phyloP scores from a whole-genome alignment of 1,284 basidiomycete species.

The Kalmanozyma brasiliensis region DNA sequence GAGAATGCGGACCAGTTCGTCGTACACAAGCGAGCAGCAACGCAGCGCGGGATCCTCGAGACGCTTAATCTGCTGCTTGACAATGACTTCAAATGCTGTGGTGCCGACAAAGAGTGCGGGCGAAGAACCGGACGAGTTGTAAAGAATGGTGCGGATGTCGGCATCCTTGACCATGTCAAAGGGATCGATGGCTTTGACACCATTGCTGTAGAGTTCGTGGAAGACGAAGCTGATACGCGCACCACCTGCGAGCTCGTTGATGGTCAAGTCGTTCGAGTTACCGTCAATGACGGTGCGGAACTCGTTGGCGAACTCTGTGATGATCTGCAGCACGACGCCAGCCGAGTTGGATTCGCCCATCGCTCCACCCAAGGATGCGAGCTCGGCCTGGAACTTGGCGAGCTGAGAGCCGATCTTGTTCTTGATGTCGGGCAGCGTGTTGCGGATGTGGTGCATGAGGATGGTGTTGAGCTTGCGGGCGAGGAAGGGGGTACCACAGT shows the following conservation, averaged over 20 bases:
- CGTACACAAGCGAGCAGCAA: slow-evolving; percentile 97
- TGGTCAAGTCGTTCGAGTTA: slow-evolving; percentile 93
- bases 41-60: slow-evolving; percentile 91
- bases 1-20: slow-evolving; percentile 99
- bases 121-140: slow-evolving; percentile 95
- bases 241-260: slow-evolving; percentile 97
- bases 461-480: slow-evolving; percentile 95
- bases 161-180: slow-evolving; percentile 89
- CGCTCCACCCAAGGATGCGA: slow-evolving; percentile 95
- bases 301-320: slow-evolving; percentile 98
- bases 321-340: slow-evolving; percentile 75
- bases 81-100: slow-evolving; percentile 93
- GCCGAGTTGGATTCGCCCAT: slow-evolving; percentile 89
- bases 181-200: slow-evolving; percentile 88
- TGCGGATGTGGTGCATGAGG: slow-evolving; percentile 95
- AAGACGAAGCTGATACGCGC: slow-evolving; percentile 99
- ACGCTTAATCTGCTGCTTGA: slow-evolving; percentile 98
- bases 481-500: slow-evolving; percentile 94
- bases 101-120: slow-evolving; percentile 97
- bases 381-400: slow-evolving; percentile 98
- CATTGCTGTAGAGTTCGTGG: slow-evolving; percentile 96
- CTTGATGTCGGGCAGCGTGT: slow-evolving; percentile 99
- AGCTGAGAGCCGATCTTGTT: slow-evolving; percentile 96
- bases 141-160: slow-evolving; percentile 97
- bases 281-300: slow-evolving; percentile 99